These are phyloP conservation scores for Ascochyta lentis DNA, from an alignment of 2,329 filamentous ascomycete species.

Conservation along the genomic window DNA sequence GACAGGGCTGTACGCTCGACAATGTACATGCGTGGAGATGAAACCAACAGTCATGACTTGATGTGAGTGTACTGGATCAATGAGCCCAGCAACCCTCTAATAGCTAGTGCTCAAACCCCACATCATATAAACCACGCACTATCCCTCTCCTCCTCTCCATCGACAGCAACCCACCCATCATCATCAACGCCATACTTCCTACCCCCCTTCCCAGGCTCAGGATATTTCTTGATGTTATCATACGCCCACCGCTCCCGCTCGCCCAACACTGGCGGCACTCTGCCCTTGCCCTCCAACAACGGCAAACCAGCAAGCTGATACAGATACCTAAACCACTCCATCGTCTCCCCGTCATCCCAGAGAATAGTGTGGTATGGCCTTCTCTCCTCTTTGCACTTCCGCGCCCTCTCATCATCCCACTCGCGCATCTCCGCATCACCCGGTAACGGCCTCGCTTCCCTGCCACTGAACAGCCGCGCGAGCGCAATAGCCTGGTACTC, in stretches of 20 bases:
- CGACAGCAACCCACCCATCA: neutral
- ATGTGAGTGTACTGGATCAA: too few species aligned
- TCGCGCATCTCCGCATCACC: conserved; percentile 36
- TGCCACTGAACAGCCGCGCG: conserved; percentile 56
- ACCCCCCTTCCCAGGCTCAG: conserved; percentile 19
- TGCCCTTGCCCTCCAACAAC: conserved; percentile 53
- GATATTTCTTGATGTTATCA: conserved; percentile 42
- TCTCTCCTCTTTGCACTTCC: conserved; percentile 36
- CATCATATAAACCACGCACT: conserved; percentile 10
- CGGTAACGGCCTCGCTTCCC: conserved; percentile 47
- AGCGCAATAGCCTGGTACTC: conserved; percentile 64
- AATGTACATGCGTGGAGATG: too few species aligned
- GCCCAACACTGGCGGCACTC: conserved; percentile 24
- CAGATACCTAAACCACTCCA: conserved; percentile 55
- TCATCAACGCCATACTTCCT: neutral
- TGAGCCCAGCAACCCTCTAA: too few species aligned
- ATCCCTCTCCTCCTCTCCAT: conserved; percentile 1
- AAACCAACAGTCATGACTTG: too few species aligned
- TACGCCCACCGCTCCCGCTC: conserved; percentile 37
- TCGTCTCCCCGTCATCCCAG: conserved; percentile 61
- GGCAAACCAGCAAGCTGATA: conserved; percentile 60
- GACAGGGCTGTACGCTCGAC: too few species aligned
- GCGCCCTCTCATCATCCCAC: conserved; percentile 57
- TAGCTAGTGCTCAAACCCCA: too few species aligned
- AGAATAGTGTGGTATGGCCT: conserved; percentile 61